Conservation (phyloP, 164 flowering plant genomes). For the Umbellularia californica region DNA sequence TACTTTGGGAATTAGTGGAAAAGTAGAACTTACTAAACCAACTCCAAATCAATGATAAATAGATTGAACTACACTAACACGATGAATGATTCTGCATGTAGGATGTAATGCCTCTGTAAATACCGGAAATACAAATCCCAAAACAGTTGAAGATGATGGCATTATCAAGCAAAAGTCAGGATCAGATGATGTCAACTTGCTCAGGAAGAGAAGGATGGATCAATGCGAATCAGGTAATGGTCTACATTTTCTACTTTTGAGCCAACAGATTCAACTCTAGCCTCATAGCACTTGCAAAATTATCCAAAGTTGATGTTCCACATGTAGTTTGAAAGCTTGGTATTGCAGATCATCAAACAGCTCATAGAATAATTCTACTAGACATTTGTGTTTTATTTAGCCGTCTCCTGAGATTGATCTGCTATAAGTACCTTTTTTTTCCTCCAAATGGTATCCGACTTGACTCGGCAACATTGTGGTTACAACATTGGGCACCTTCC, state of each 20-base stretch:
- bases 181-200: background rate
- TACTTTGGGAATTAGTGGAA: too few species aligned
- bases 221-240: conserved; percentile 11
- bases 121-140: background rate
- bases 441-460: too few species aligned
- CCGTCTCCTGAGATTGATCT: too few species aligned
- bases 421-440: too few species aligned
- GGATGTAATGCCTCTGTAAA: background rate
- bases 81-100: background rate
- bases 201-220: conserved; percentile 12
- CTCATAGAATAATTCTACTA: too few species aligned
- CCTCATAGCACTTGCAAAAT: background rate
- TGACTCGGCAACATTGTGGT: too few species aligned
- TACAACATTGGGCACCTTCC: too few species aligned
- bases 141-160: background rate
- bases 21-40: too few species aligned
- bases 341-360: too few species aligned
- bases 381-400: too few species aligned
- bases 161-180: conserved; percentile 2
- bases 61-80: background rate
- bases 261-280: background rate
- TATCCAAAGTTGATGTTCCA: background rate
- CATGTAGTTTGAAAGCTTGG: background rate
- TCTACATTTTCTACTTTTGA: too few species aligned
- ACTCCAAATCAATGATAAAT: background rate